phyloP scores from a whole-genome alignment of 768 basidiomycete genomes.

The Hygrocybe coccinea region DNA sequence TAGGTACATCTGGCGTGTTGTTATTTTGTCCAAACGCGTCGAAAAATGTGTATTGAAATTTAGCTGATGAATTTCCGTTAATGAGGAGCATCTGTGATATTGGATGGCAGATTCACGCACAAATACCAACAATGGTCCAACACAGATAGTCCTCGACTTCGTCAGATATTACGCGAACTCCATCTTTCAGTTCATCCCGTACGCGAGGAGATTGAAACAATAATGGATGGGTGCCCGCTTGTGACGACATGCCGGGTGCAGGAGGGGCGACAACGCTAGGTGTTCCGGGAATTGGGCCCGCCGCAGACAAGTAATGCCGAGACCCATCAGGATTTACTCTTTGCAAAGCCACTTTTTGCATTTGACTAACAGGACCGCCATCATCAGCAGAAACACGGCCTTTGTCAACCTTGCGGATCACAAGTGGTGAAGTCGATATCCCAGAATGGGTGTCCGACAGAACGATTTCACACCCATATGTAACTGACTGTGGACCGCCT shows the following conservation, averaged over 20 bases:
- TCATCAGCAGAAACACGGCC: constrained; percentile 82
- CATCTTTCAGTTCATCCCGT: constrained; percentile 79
- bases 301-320: constrained; percentile 84
- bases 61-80: constrained; percentile 46
- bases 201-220: constrained; percentile 75
- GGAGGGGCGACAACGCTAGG: constrained; percentile 62
- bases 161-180: constrained; percentile 68
- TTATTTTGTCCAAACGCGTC: constrained; percentile 80
- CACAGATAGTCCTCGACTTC: constrained; percentile 93
- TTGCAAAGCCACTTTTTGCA: constrained; percentile 93
- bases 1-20: constrained; percentile 69
- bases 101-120: constrained; percentile 43
- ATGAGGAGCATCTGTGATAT: constrained; percentile 14
- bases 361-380: constrained; percentile 89
- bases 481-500: constrained; percentile 77
- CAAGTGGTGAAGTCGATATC: constrained; percentile 76
- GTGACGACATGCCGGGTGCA: constrained; percentile 69
- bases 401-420: constrained; percentile 92
- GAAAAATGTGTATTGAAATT: constrained; percentile 93
- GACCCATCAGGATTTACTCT: constrained; percentile 77
- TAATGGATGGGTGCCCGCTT: constrained; percentile 75
- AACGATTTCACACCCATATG: constrained; percentile 86
- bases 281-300: constrained; percentile 78
- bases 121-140: constrained; percentile 95
- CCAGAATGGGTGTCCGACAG: constrained; percentile 82